A percentile compares a stretch with the other conserved stretches of the same genome.
Evolutionary conservation across 1,139 yeast genomes (phyloP).

Genomic region (Geotrichum bryndzae): DNA sequence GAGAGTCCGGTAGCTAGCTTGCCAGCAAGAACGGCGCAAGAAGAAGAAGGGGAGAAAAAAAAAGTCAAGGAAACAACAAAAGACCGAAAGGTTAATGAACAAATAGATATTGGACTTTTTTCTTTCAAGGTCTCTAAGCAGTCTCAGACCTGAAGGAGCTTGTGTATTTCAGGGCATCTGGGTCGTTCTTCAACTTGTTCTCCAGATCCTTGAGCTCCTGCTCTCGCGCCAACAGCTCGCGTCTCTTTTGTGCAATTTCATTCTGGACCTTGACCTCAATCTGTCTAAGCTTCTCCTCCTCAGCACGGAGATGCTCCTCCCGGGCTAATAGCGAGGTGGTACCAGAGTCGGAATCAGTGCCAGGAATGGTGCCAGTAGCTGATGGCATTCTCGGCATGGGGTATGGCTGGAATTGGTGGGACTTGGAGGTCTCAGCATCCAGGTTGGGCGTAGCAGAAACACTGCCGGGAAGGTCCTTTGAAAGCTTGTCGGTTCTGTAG

Average conservation of each 20-base stretch:
- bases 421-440: background rate
- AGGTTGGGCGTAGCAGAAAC: slow-evolving; percentile 15
- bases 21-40: background rate
- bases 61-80: no score
- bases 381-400: slow-evolving; percentile 11
- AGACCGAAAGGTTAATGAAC: background rate
- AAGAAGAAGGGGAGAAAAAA: no score
- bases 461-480: slow-evolving; percentile 28
- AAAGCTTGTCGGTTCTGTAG: slow-evolving; percentile 85
- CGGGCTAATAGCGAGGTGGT: slow-evolving; percentile 30
- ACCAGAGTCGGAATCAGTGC: slow-evolving; percentile 20
- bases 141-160: slow-evolving; percentile 56
- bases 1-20: background rate
- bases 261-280: slow-evolving; percentile 75
- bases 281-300: slow-evolving; percentile 38
- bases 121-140: background rate
- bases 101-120: background rate
- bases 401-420: slow-evolving; percentile 5
- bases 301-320: slow-evolving; percentile 40
- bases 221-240: slow-evolving; percentile 83
- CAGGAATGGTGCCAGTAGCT: background rate
- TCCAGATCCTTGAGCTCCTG: slow-evolving; percentile 79
- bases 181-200: slow-evolving; percentile 44
- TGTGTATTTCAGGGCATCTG: slow-evolving; percentile 27
- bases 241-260: slow-evolving; percentile 76